Evolutionary conservation across 2,329 filamentous ascomycete genomes (phyloP).

Genomic region (Cladosporium velox): DNA sequence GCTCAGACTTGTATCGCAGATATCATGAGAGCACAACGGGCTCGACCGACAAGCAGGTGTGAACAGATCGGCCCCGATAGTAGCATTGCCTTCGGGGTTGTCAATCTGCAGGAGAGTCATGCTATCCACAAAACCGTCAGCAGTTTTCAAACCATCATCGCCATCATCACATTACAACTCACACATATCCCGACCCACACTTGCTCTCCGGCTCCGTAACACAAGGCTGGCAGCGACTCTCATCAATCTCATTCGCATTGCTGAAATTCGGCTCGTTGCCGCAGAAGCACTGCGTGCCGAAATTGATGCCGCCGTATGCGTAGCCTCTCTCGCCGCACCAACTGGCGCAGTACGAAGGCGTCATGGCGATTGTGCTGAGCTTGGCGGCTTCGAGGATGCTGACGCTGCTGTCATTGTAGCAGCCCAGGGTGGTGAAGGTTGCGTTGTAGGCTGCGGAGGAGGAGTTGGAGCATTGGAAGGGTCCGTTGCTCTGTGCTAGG

Average conservation of each 20-base stretch:
- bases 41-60: slow-evolving; percentile 19
- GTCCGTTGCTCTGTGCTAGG: neutral
- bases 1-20: slow-evolving; percentile 13
- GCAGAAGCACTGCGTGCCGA: slow-evolving; percentile 20
- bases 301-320: slow-evolving; percentile 18
- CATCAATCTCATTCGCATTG: slow-evolving; percentile 20
- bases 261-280: slow-evolving; percentile 17
- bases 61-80: slow-evolving; percentile 6
- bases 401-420: slow-evolving; percentile 21
- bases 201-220: slow-evolving; percentile 16
- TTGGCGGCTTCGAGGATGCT: slow-evolving; percentile 20
- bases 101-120: slow-evolving; percentile 18
- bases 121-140: neutral
- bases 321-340: slow-evolving; percentile 21
- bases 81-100: slow-evolving; percentile 15
- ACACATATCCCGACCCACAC: slow-evolving; percentile 16
- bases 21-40: slow-evolving; percentile 11
- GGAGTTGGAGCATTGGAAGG: slow-evolving; percentile 10
- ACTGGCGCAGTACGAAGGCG: slow-evolving; percentile 17
- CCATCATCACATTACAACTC: neutral
- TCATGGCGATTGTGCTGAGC: slow-evolving; percentile 21
- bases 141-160: too few species aligned
- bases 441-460: slow-evolving; percentile 15
- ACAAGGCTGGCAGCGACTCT: slow-evolving; percentile 9
- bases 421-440: slow-evolving; percentile 7